Conservation (phyloP, 164 flowering plant genomes). For the Liriodendron chinense region DNA sequence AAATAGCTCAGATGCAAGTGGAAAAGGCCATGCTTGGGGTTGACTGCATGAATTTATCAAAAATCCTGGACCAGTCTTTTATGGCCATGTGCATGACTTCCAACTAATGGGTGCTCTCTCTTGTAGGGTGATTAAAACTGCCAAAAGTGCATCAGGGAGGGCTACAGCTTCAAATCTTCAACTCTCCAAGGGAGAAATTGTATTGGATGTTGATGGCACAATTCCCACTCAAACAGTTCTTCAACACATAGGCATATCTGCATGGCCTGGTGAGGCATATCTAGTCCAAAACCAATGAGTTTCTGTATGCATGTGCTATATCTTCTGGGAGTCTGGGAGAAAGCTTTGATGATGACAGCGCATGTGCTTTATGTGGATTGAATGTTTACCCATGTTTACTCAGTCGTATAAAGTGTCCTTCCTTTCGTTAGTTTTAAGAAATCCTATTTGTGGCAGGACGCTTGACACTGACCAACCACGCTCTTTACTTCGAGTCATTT, state of each 20-base stretch:
- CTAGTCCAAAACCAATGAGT: neutral
- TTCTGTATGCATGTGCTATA: neutral
- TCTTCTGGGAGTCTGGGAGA: neutral
- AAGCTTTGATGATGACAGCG: no score
- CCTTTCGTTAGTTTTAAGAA: neutral
- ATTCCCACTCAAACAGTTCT: constrained; percentile 85
- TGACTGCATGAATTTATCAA: neutral
- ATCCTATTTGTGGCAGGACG: constrained; percentile 48
- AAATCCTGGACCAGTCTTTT: neutral
- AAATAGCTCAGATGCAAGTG: neutral
- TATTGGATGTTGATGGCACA: constrained; percentile 76
- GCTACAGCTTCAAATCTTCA: constrained; percentile 46
- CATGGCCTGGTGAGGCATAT: constrained; percentile 81
- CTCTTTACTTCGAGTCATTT: constrained; percentile 80
- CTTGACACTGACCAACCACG: constrained; percentile 69
- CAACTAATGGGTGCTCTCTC: constrained; percentile 1
- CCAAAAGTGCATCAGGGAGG: constrained; percentile 36
- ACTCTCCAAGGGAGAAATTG: constrained; percentile 64
- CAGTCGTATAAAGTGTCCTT: no score
- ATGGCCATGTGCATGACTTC: neutral
- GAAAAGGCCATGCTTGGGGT: neutral
- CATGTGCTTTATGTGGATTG: neutral
- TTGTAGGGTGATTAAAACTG: constrained; percentile 59
- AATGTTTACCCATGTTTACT: neutral
- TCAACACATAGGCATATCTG: constrained; percentile 81